These are phyloP conservation scores for Phytophthora fragariaefolia DNA, from an alignment of 352 stramenopile genomes.

Conservation along the genomic window DNA sequence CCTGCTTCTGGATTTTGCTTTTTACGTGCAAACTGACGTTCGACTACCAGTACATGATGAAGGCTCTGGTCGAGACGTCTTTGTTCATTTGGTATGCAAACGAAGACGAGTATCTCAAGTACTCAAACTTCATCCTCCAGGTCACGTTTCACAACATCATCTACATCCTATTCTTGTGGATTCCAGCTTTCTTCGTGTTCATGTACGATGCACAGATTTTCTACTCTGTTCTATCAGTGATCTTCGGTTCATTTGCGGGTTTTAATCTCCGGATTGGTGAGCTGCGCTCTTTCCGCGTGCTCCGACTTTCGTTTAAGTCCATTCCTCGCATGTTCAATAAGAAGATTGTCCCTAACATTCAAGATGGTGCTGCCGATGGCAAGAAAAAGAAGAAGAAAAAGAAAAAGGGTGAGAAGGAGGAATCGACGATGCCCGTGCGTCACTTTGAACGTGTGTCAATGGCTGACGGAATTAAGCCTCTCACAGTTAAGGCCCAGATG, in stretches of 20 bases:
- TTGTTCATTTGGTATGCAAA: constrained; percentile 88
- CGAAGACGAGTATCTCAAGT: constrained; percentile 71
- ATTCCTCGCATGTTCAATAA: constrained; percentile 90
- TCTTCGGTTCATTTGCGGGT: constrained; percentile 81
- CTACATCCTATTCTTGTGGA: constrained; percentile 86
- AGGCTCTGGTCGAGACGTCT: constrained; percentile 83
- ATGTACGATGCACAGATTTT: constrained; percentile 91
- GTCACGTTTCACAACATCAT: constrained; percentile 86
- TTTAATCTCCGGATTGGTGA: constrained; percentile 90
- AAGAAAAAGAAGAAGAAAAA: constrained; percentile 82
- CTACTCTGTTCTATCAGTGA: constrained; percentile 80
- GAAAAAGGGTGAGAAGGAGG: constrained; percentile 76
- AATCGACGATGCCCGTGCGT: constrained; percentile 67
- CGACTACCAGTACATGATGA: constrained; percentile 90
- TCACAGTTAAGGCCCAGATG: constrained; percentile 87
- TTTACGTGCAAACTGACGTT: constrained; percentile 82
- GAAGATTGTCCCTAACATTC: constrained; percentile 89
- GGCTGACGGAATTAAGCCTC: constrained; percentile 77
- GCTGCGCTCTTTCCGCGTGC: constrained; percentile 82
- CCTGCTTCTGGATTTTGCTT: constrained; percentile 84
- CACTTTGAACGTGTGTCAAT: constrained; percentile 87
- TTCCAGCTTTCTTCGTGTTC: constrained; percentile 84
- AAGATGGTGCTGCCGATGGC: constrained; percentile 51
- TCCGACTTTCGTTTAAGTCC: constrained; percentile 86
- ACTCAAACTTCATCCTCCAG: constrained; percentile 88